Evolutionary conservation across 768 basidiomycete species (phyloP).

Genomic region (Amanita pseudoporphyria): DNA sequence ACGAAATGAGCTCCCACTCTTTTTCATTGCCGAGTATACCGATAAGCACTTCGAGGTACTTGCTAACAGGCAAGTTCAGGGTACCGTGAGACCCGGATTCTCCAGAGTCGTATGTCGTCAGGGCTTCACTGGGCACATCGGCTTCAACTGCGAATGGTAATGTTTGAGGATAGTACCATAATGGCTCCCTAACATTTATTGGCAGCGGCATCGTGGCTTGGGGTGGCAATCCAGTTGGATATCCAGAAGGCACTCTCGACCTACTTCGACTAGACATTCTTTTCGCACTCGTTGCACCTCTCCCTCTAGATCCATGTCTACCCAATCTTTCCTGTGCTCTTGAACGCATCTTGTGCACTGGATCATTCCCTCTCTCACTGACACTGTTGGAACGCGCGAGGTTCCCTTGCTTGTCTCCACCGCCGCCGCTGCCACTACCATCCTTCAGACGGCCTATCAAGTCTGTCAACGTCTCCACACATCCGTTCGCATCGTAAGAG

Average conservation of each 20-base stretch:
- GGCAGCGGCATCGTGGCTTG: conserved; percentile 8
- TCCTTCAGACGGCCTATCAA: conserved; percentile 47
- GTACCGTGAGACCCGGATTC: conserved; percentile 3
- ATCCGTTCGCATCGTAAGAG: conserved; percentile 46
- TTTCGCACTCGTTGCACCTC: conserved; percentile 23
- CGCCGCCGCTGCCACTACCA: conserved; percentile 8
- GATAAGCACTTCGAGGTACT: conserved; percentile 56
- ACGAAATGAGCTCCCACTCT: conserved; percentile 92
- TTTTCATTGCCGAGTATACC: conserved; percentile 62
- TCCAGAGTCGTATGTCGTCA: conserved; percentile 53
- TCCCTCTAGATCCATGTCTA: conserved; percentile 42
- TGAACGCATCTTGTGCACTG: conserved; percentile 10
- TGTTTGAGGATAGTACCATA: conserved; percentile 67
- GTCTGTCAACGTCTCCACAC: conserved; percentile 47
- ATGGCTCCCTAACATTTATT: conserved; percentile 29
- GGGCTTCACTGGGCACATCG: conserved; percentile 57
- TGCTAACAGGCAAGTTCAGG: conserved; percentile 61
- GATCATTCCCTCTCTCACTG: conserved; percentile 29
- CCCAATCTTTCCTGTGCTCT: conserved; percentile 40
- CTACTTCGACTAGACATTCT: conserved; percentile 40
- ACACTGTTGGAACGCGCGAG: conserved; percentile 4
- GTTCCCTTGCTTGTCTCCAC: conserved; percentile 12
- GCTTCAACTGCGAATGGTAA: conserved; percentile 49
- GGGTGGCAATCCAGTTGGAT: background rate
- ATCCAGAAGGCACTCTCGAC: conserved; percentile 33